These are phyloP conservation scores for Novakomyces olei DNA, from an alignment of 805 yeast genomes.

Conservation along the genomic window DNA sequence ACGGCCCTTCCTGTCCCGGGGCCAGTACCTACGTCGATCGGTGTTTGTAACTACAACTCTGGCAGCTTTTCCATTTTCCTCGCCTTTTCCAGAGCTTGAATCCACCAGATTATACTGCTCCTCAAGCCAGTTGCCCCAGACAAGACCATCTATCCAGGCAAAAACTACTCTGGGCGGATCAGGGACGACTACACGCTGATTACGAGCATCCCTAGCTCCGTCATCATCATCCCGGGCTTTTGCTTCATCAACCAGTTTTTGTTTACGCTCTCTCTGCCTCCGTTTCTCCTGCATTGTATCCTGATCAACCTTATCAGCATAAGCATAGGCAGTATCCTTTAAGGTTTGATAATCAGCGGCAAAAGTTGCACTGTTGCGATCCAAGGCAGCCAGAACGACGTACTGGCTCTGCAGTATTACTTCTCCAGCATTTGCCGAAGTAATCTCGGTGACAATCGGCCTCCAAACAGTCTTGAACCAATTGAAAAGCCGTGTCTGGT, in stretches of 20 bases:
- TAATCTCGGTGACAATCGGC: constrained; percentile 17
- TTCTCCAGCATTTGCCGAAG: constrained; percentile 17
- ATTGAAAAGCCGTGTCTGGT: constrained; percentile 11
- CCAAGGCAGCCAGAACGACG: constrained; percentile 16
- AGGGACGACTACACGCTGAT: constrained; percentile 12
- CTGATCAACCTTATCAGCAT: constrained; percentile 10
- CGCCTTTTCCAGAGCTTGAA: too few relatives aligned
- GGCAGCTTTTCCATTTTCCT: constrained; percentile 9
- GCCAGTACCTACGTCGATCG: constrained; percentile 15
- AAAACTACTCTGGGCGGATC: constrained; percentile 13
- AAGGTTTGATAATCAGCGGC: constrained; percentile 13
- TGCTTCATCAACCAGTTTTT: constrained; percentile 16
- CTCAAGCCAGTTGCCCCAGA: constrained; percentile 17
- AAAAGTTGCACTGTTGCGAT: constrained; percentile 12
- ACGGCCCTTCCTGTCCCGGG: constrained; percentile 11
- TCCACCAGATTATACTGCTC: constrained; percentile 13
- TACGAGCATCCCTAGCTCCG: constrained; percentile 14
- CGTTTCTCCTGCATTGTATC: constrained; percentile 12
- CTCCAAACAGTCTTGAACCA: constrained; percentile 18
- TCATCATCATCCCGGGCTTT: constrained; percentile 14
- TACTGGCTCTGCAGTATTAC: constrained; percentile 12
- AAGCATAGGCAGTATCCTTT: constrained; percentile 14
- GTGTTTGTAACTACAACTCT: constrained; percentile 14
- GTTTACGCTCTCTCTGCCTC: constrained; percentile 14
- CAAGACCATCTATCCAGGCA: constrained; percentile 18